Percentiles rank a stretch among this genome's conserved stretches.
These are phyloP conservation scores for Trichophyton benhamiae DNA, from an alignment of 2,329 filamentous ascomycete species.

Conservation along the genomic window DNA sequence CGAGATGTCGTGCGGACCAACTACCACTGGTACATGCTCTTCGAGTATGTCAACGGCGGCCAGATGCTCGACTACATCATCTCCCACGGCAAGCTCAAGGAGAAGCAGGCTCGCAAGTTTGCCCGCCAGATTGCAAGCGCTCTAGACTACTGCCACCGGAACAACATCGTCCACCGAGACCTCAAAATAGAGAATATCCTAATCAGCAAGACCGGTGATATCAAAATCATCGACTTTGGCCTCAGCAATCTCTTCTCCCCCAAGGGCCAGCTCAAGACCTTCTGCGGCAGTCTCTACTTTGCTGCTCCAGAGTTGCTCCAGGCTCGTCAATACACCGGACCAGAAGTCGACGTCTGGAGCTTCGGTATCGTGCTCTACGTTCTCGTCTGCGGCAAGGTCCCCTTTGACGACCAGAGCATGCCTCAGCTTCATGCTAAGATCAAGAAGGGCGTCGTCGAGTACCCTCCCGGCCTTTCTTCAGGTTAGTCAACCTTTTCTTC, in stretches of 20 bases:
- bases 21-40: conserved; percentile 99
- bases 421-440: conserved; percentile 96
- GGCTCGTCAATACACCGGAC: conserved; percentile 85
- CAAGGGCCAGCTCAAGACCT: conserved; percentile 75
- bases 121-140: conserved; percentile 94
- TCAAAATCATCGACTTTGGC: conserved; percentile 98
- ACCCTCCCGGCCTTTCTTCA: conserved; percentile 80
- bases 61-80: conserved; percentile 99
- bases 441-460: conserved; percentile 92
- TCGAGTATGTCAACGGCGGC: conserved; percentile 95
- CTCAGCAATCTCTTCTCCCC: conserved; percentile 93
- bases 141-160: conserved; percentile 91
- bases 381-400: conserved; percentile 91
- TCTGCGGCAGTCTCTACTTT: conserved; percentile 96
- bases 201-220: conserved; percentile 97
- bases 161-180: conserved; percentile 95
- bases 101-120: conserved; percentile 96
- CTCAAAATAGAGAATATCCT: conserved; percentile 98
- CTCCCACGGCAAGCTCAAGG: conserved; percentile 90
- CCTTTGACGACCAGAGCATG: conserved; percentile 99
- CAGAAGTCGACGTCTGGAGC: conserved; percentile 97
- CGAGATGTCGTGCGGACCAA: conserved; percentile 90
- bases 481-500: conserved; percentile 45
- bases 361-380: conserved; percentile 98
- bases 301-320: conserved; percentile 90